phyloP scores from a whole-genome alignment of 2,329 filamentous ascomycete species.

The Penicillium janthinellum region DNA sequence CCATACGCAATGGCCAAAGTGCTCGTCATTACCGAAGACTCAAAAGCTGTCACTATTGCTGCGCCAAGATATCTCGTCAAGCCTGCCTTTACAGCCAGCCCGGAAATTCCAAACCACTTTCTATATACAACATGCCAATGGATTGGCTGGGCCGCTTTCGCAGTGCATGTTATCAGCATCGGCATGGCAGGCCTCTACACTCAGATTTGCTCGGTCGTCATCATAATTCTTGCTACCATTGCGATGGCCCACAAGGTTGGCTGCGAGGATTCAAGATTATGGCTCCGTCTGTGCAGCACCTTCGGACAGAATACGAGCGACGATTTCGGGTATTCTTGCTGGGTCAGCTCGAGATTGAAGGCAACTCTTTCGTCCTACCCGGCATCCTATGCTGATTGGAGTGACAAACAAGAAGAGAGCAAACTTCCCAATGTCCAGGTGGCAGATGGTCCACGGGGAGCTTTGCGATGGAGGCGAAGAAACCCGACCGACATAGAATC shows the following conservation, averaged over 20 bases:
- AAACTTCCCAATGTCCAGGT: background rate
- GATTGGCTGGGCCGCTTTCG: background rate
- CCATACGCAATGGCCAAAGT: slow-evolving; percentile 1
- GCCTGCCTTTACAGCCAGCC: slow-evolving; percentile 4
- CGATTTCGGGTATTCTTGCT: background rate
- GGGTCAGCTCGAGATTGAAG: background rate
- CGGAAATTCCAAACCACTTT: slow-evolving; percentile 3
- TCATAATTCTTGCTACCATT: background rate
- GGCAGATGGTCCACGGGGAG: background rate
- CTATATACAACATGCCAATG: background rate
- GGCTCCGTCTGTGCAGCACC: background rate
- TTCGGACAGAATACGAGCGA: background rate
- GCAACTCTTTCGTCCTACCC: background rate
- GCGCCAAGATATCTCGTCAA: slow-evolving; percentile 11
- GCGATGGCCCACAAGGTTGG: background rate
- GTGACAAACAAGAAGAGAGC: background rate
- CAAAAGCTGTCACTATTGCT: slow-evolving; percentile 13
- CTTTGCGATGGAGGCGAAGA: background rate
- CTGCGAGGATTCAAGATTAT: slow-evolving; percentile 1
- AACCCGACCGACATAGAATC: background rate
- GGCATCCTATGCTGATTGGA: background rate
- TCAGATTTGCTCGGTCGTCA: background rate
- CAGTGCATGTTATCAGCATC: background rate
- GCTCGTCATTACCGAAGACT: slow-evolving; percentile 14
- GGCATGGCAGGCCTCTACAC: background rate